Evolutionary conservation across 2,329 filamentous ascomycete genomes (phyloP), one percentile per base, ranked within the genome.

Genomic region (Dothiorella sarmentorum): DNA sequence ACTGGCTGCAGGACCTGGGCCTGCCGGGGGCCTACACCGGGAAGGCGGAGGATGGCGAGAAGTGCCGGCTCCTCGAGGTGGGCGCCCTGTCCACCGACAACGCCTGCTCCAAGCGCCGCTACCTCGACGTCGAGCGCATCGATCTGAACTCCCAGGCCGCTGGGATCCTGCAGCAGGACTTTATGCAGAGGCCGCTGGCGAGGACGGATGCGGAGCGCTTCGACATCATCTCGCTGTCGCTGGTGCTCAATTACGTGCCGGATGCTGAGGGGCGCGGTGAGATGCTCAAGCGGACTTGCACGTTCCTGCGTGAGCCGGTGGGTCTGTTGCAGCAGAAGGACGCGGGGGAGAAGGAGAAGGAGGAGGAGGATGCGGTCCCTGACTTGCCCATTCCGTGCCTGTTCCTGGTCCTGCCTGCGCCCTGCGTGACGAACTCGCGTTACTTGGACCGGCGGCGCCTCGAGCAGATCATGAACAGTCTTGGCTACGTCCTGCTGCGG

Each of bases 221-320:
- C 70, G 90, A 99, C 70, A 84, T 97, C 53, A 87, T 99, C 67
- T 96, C 91, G 51, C 79, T 99, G 22, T 96, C 91, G 7, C 78
- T 99, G 56, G 94, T 99, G 4, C 80, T 99, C 62, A 99, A 99
- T 73, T 99, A 91, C 69, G 92, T 97, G 3, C 90, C 93, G 0
- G 86, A 92, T 64, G 82, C 91, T 3, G 75, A 76, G 29, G 82
- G 80, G 4, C 83, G 92, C 65, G 94, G 94, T 2, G 83, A 89
- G 60, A 99, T 99, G 94, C 82, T 99, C 9, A 69, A 69, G 53
- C 67, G 70, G 13, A 63, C 67, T 7, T 63, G 68, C 4, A 67
- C 73, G 37, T 70, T 73, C 22, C 69, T 78, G 35, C 24, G 35
- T 62, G 40, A 24, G 10, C 61, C 63, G 11, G 38, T 31, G 26